phyloP scores from a whole-genome alignment of 768 basidiomycete genomes.

The Mycena filopes region DNA sequence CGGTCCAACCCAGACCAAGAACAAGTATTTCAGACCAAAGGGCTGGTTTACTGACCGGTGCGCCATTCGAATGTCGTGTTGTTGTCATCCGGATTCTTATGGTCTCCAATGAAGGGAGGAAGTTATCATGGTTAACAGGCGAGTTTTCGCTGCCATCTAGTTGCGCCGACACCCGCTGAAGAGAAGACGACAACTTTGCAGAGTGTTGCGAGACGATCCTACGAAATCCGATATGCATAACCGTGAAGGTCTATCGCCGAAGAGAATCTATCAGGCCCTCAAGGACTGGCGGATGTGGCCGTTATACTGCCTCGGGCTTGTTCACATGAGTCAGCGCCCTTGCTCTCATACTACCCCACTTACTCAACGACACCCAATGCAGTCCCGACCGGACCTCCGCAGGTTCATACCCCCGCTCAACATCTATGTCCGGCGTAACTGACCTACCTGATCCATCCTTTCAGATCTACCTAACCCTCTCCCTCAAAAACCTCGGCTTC shows the following conservation, averaged over 20 bases:
- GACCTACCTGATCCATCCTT: background rate
- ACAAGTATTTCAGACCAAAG: slow-evolving; percentile 63
- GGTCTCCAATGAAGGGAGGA: slow-evolving; percentile 68
- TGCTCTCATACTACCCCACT: background rate
- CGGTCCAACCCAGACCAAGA: slow-evolving; percentile 71
- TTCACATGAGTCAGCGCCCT: slow-evolving; percentile 57
- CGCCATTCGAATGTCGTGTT: slow-evolving; percentile 19
- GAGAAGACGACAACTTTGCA: background rate
- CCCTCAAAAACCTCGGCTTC: slow-evolving; percentile 71
- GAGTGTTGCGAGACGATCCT: slow-evolving; percentile 73
- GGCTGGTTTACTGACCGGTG: slow-evolving; percentile 75
- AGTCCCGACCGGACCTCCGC: slow-evolving; percentile 70
- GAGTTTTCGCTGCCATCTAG: background rate
- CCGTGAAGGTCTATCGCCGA: slow-evolving; percentile 64
- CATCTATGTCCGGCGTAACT: background rate
- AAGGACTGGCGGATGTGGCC: slow-evolving; percentile 76
- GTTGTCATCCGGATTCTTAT: background rate
- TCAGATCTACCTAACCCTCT: slow-evolving; percentile 65
- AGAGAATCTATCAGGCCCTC: slow-evolving; percentile 61
- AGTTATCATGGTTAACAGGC: slow-evolving; percentile 70
- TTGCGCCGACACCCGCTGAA: no score
- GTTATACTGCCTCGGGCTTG: slow-evolving; percentile 65
- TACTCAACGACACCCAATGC: background rate
- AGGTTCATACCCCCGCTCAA: slow-evolving; percentile 29
- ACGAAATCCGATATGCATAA: slow-evolving; percentile 79